Evolutionary conservation across 1,139 yeast species (phyloP), one percentile per base, ranked within the genome.

Genomic region (Candida sp.): DNA sequence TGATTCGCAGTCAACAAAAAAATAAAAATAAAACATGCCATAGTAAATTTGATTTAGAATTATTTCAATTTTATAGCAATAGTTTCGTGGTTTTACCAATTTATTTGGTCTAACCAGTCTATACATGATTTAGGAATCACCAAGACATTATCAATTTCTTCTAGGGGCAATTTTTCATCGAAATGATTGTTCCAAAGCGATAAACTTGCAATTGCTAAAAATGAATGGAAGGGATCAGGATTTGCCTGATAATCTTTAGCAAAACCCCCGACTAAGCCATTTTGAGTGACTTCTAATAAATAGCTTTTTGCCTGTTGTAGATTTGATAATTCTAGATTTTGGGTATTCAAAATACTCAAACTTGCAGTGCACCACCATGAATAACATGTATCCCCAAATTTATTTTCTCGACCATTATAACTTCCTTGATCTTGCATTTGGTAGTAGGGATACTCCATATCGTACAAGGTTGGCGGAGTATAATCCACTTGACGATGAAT

Each of bases 311-410:
- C 75, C 3, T 60, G 57, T 0, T 58, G 57, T 1, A 53, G 40
- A 45, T 83, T 73, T 1, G 79, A 55, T 15, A 81, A 57, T 0
- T 53, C 47, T 44, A 57, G 53, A 32, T 52, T 53, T 4, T 46
- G 48, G 1, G 44, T 41, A 15, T 55, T 58, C 30, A 83, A 61
- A 39, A 84, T 49, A 2, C 60, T 58, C 46, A 90, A 65, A 7
- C 89, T 71, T 1, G 81, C 95, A 7, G 82, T 61, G 40, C 82
- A 79, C 99, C 99, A 93, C 76, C 91, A 93, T 6, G 88, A 79
- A 61, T 93, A 93, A 65, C 99, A 93, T 0, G 97, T 87, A 61
- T 93, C 99, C 4, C 87, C 85, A 42, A 75, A 77, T 60, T 93
- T 93, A 59, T 90, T 89, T 22, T 80, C 81, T 41, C 99, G 71